phyloP scores from a whole-genome alignment of 306 rosid species.

The Luffa aegyptiaca region DNA sequence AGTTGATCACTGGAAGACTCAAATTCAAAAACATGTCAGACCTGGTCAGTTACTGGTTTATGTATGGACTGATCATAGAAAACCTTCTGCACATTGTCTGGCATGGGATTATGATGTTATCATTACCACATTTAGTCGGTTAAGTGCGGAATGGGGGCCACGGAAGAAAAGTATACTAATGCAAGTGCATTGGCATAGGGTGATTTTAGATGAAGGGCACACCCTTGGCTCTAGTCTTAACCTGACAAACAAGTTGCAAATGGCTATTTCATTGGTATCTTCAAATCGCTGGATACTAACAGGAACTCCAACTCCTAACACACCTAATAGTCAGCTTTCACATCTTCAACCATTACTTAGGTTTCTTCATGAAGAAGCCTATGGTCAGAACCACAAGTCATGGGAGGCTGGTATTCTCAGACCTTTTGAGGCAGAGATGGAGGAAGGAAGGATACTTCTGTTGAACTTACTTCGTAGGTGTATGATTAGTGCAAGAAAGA shows the following conservation, averaged over 20 bases:
- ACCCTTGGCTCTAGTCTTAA: slow-evolving; percentile 90
- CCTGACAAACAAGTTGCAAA: slow-evolving; percentile 90
- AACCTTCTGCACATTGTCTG: slow-evolving; percentile 72
- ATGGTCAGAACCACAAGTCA: slow-evolving; percentile 76
- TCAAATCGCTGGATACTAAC: slow-evolving; percentile 95
- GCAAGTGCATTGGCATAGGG: slow-evolving; percentile 93
- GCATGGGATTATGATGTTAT: slow-evolving; percentile 98
- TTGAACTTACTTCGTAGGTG: slow-evolving; percentile 68
- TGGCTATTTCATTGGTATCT: slow-evolving; percentile 88
- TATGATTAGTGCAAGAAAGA: slow-evolving; percentile 88
- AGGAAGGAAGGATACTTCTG: slow-evolving; percentile 81
- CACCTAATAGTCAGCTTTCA: slow-evolving; percentile 85
- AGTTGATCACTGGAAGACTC: slow-evolving; percentile 87
- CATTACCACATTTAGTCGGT: slow-evolving; percentile 81
- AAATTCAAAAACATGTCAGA: slow-evolving; percentile 79
- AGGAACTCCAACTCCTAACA: slow-evolving; percentile 96
- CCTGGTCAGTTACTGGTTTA: slow-evolving; percentile 62
- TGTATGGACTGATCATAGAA: slow-evolving; percentile 62
- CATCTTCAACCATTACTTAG: slow-evolving; percentile 91
- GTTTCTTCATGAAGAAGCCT: slow-evolving; percentile 93
- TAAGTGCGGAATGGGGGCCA: slow-evolving; percentile 91
- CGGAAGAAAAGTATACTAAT: slow-evolving; percentile 56
- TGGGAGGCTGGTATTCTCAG: slow-evolving; percentile 94
- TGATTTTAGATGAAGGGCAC: slow-evolving; percentile 95
- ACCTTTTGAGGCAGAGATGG: slow-evolving; percentile 97